Evolutionary conservation across 83 land plant genomes (phyloP).

Genomic region (Picea abies): DNA sequence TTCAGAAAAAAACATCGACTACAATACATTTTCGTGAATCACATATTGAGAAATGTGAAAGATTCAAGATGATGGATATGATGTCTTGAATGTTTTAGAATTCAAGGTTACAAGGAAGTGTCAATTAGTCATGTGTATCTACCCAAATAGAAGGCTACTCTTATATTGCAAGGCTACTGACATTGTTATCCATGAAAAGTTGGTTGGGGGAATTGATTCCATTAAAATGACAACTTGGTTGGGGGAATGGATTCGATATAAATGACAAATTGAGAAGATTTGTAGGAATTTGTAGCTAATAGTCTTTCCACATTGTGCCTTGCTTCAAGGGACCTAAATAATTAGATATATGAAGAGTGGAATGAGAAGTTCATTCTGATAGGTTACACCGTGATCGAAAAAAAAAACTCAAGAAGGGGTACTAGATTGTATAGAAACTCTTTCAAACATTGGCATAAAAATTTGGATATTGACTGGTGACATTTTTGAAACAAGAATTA

Average conservation of each 20-base stretch:
- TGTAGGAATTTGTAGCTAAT: slow-evolving; percentile 90
- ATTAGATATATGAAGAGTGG: slow-evolving; percentile 83
- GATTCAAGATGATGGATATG: too few species aligned
- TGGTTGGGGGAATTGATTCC: slow-evolving; percentile 53
- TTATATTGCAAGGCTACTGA: slow-evolving; percentile 98
- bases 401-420: too few species aligned
- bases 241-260: slow-evolving; percentile 55
- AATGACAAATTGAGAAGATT: slow-evolving; percentile 73
- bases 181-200: slow-evolving; percentile 85
- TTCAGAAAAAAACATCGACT: slow-evolving; percentile 56
- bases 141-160: slow-evolving; percentile 82
- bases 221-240: slow-evolving; percentile 54
- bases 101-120: slow-evolving; percentile 59
- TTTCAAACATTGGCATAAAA: too few species aligned
- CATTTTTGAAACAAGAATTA: too few species aligned
- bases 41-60: too few species aligned
- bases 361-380: slow-evolving; percentile 68
- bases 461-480: too few species aligned
- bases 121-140: slow-evolving; percentile 94
- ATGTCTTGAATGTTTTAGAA: too few species aligned
- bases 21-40: slow-evolving; percentile 72
- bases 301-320: slow-evolving; percentile 92
- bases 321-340: slow-evolving; percentile 71
- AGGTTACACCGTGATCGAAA: too few species aligned
- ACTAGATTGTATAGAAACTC: too few species aligned